Evolutionary conservation across 805 yeast species (phyloP).

Genomic region (Wickerhamomyces canadensis): DNA sequence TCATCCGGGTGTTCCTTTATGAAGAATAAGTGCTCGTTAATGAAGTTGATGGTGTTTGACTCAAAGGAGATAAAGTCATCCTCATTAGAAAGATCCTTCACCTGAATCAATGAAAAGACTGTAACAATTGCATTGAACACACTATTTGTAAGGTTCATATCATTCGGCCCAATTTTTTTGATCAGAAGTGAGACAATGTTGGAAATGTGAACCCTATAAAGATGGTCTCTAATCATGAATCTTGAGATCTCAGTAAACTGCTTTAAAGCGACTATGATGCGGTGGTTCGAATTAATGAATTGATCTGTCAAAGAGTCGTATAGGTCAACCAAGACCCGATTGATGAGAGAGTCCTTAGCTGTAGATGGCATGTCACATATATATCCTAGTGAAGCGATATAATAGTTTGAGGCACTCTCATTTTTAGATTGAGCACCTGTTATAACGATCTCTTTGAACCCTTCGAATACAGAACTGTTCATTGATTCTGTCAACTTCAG

Average conservation of each 20-base stretch:
- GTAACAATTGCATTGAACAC: slow-evolving; percentile 67
- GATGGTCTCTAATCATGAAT: slow-evolving; percentile 55
- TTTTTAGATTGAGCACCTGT: slow-evolving; percentile 79
- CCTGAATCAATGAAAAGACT: slow-evolving; percentile 67
- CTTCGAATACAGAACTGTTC: slow-evolving; percentile 30
- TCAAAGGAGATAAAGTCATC: slow-evolving; percentile 37
- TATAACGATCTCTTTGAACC: slow-evolving; percentile 47
- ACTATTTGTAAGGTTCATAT: slow-evolving; percentile 63
- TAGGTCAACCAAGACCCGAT: slow-evolving; percentile 57
- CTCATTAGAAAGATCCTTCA: slow-evolving; percentile 44
- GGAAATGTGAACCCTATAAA: slow-evolving; percentile 73
- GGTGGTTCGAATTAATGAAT: slow-evolving; percentile 69
- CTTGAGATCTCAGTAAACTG: slow-evolving; percentile 61
- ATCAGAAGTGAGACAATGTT: slow-evolving; percentile 63
- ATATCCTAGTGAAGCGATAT: slow-evolving; percentile 54
- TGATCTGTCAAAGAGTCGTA: slow-evolving; percentile 65
- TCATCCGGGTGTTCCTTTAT: slow-evolving; percentile 30
- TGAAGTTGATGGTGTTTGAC: slow-evolving; percentile 45
- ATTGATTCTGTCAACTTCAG: slow-evolving; percentile 27
- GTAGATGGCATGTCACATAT: slow-evolving; percentile 53
- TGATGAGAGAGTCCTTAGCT: slow-evolving; percentile 36
- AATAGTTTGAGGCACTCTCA: slow-evolving; percentile 46
- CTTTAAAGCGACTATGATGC: slow-evolving; percentile 68
- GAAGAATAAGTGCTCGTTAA: slow-evolving; percentile 55
- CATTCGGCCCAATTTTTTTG: slow-evolving; percentile 87